These are phyloP conservation scores for Trypanosoma conorhini DNA, from an alignment of 208 protist species.

Conservation along the genomic window DNA sequence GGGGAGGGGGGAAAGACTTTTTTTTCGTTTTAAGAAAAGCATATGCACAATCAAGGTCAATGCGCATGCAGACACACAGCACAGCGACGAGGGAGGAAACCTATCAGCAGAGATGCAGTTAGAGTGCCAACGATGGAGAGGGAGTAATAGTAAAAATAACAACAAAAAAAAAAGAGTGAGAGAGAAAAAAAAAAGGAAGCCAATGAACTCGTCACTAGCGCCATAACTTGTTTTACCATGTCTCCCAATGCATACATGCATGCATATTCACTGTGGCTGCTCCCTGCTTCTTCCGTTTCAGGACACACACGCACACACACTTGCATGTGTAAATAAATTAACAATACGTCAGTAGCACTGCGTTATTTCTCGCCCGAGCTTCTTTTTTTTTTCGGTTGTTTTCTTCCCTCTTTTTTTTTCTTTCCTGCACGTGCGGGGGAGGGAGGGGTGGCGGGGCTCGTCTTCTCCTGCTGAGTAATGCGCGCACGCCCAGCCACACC, in stretches of 20 bases:
- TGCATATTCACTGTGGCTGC: neutral
- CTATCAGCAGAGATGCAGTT: neutral
- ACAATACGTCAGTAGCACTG: no score
- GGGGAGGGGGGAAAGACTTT: neutral
- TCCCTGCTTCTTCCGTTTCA: neutral
- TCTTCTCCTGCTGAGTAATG: neutral
- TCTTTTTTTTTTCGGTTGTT: neutral
- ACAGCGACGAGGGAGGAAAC: neutral
- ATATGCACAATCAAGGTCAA: neutral
- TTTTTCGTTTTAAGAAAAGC: neutral
- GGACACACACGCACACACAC: neutral
- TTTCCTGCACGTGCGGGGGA: no score
- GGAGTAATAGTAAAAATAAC: no score
- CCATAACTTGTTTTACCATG: neutral
- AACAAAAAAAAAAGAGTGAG: neutral
- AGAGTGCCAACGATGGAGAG: neutral
- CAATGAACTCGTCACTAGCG: neutral
- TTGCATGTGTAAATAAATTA: neutral
- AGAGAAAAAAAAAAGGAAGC: neutral
- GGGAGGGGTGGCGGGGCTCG: no score
- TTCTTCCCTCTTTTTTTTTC: neutral
- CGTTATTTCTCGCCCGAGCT: neutral
- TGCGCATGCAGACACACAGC: neutral
- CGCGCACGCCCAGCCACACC: no score
- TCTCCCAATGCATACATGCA: neutral